A percentile compares a stretch with the other conserved stretches of the same genome.
Evolutionary conservation across 441 rosid species (phyloP).

Genomic region (Mallotus repandus): DNA sequence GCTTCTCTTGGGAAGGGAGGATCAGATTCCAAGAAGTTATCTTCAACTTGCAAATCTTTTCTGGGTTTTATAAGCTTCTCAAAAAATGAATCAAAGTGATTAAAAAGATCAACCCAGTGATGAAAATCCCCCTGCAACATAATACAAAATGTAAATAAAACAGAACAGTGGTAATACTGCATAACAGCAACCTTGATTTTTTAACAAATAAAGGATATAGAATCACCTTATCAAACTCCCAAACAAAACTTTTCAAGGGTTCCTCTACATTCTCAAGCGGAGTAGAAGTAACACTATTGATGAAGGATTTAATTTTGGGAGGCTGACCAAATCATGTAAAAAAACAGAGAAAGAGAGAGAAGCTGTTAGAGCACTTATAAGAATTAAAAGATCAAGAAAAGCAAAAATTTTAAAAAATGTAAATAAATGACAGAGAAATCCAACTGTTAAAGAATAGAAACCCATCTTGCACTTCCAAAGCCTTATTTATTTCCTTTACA

Average conservation of each 20-base stretch:
- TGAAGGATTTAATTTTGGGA: slow-evolving; percentile 86
- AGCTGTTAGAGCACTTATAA: slow-evolving; percentile 13
- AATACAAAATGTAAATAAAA: slow-evolving; percentile 24
- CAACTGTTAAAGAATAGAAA: neutral
- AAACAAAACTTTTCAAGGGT: slow-evolving; percentile 67
- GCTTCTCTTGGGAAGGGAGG: slow-evolving; percentile 87
- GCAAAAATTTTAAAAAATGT: neutral
- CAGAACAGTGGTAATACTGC: neutral
- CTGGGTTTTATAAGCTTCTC: slow-evolving; percentile 87
- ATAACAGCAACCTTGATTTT: neutral
- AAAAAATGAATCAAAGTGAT: slow-evolving; percentile 90
- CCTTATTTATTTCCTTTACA: slow-evolving; percentile 6
- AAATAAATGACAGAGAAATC: neutral
- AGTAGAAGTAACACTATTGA: slow-evolving; percentile 58
- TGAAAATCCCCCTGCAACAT: slow-evolving; percentile 90
- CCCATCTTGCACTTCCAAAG: slow-evolving; percentile 3
- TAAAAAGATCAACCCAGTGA: slow-evolving; percentile 98
- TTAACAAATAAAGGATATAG: slow-evolving; percentile 15
- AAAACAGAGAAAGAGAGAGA: neutral
- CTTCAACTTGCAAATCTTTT: slow-evolving; percentile 85
- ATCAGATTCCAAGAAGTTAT: slow-evolving; percentile 65
- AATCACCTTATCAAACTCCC: slow-evolving; percentile 93
- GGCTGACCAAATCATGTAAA: slow-evolving; percentile 56
- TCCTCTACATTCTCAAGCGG: slow-evolving; percentile 79
- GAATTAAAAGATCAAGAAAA: slow-evolving; percentile 13